Conservation (phyloP, 2,329 filamentous ascomycete genomes). For the Aspergillus ochraceoroseus region DNA sequence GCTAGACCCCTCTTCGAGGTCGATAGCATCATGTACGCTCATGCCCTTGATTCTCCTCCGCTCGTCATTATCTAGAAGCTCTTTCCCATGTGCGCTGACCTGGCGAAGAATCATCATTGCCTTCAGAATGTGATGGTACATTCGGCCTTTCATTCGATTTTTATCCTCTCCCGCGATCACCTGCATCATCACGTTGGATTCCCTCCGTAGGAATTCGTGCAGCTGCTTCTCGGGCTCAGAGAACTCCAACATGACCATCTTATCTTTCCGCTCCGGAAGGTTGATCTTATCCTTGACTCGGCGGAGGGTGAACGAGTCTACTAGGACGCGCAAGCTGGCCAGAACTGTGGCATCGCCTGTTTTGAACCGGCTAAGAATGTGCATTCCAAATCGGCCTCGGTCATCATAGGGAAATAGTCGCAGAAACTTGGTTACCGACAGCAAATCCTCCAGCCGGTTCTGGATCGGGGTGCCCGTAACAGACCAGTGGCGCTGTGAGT, state of each 20-base stretch:
- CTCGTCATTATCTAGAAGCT: slow-evolving; percentile 80
- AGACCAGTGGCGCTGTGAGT: slow-evolving; percentile 82
- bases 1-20: slow-evolving; percentile 74
- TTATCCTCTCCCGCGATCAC: slow-evolving; percentile 64
- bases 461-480: slow-evolving; percentile 97
- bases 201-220: slow-evolving; percentile 78
- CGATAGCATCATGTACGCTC: slow-evolving; percentile 79
- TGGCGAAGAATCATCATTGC: slow-evolving; percentile 84
- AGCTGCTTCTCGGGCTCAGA: slow-evolving; percentile 66
- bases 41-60: slow-evolving; percentile 73
- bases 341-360: slow-evolving; percentile 77
- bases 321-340: slow-evolving; percentile 73
- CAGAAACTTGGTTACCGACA: slow-evolving; percentile 79
- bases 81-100: slow-evolving; percentile 90
- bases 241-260: slow-evolving; percentile 70
- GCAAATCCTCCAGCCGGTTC: slow-evolving; percentile 85
- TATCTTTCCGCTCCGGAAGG: slow-evolving; percentile 68
- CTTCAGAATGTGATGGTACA: slow-evolving; percentile 90
- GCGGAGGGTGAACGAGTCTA: slow-evolving; percentile 89
- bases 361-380: slow-evolving; percentile 83
- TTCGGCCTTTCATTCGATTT: slow-evolving; percentile 69
- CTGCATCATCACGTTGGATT: slow-evolving; percentile 73
- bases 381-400: slow-evolving; percentile 65
- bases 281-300: slow-evolving; percentile 89
- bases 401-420: slow-evolving; percentile 81